Evolutionary conservation across 225 moss, liverwort and hornwort species (phyloP).

Genomic region (Polytrichum commune): DNA sequence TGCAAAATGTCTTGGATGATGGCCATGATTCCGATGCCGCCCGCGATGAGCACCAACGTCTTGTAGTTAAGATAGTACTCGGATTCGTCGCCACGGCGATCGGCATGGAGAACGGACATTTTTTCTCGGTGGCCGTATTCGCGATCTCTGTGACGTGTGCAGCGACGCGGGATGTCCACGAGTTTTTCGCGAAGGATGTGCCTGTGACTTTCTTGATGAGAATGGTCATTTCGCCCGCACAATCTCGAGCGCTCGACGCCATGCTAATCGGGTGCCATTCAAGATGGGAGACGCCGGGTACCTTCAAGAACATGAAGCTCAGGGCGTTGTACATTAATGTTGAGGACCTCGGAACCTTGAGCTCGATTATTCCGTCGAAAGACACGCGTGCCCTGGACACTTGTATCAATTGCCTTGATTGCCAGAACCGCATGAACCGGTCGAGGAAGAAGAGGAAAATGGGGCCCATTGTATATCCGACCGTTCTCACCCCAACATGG

Average conservation of each 20-base stretch:
- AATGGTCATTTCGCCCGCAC: not conserved
- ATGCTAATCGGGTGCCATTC: slow-evolving; percentile 12
- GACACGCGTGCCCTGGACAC: slow-evolving; percentile 12
- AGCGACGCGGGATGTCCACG: slow-evolving; percentile 2
- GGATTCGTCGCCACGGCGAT: not conserved
- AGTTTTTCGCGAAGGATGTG: not conserved
- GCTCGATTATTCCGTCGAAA: slow-evolving; percentile 17
- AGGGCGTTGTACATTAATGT: not conserved
- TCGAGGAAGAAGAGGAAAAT: slow-evolving; percentile 26
- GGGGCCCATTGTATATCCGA: slow-evolving; percentile 8
- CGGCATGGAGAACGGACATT: not conserved
- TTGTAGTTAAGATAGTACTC: not conserved
- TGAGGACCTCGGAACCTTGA: slow-evolving; percentile 24
- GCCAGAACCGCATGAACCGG: slow-evolving; percentile 27
- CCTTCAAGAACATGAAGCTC: slow-evolving; percentile 6
- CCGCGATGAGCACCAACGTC: not conserved
- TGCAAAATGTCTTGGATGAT: slow-evolving; percentile 32
- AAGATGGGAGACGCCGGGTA: not conserved
- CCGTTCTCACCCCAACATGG: slow-evolving; percentile 16
- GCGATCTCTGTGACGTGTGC: not conserved
- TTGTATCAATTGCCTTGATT: slow-evolving; percentile 13
- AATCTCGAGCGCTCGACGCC: not conserved
- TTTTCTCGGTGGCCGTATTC: not conserved
- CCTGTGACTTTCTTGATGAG: not conserved
- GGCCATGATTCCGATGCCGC: slow-evolving; percentile 34